These are phyloP conservation scores for Pythium rhizo-oryzae DNA, from an alignment of 352 stramenopile species.

Conservation along the genomic window DNA sequence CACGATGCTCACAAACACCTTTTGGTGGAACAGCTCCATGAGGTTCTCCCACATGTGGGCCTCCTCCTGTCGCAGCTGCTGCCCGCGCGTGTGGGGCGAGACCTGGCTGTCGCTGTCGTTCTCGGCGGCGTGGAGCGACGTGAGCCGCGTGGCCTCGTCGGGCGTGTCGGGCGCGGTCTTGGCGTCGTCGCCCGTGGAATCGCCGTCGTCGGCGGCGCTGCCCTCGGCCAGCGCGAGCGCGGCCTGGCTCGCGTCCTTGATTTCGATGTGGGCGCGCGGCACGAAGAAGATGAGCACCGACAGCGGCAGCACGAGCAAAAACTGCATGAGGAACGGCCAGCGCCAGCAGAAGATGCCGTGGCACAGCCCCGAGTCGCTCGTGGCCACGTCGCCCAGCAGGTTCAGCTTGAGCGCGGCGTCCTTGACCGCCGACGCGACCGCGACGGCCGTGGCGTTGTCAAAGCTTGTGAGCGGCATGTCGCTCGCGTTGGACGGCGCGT, in stretches of 20 bases:
- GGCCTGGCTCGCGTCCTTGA: conserved; percentile 52
- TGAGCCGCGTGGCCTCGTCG: conserved; percentile 21
- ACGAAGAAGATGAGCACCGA: conserved; percentile 84
- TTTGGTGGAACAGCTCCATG: conserved; percentile 51
- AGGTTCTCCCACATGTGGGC: conserved; percentile 52
- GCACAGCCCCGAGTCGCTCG: conserved; percentile 48
- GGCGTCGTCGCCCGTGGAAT: conserved; percentile 25
- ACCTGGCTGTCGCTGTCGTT: neutral
- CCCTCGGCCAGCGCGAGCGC: conserved; percentile 71
- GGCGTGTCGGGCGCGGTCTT: conserved; percentile 5
- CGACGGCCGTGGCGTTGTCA: conserved; percentile 28
- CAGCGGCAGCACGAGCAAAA: conserved; percentile 69
- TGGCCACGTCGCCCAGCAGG: conserved; percentile 42
- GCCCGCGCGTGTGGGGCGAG: conserved; percentile 15
- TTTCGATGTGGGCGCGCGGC: conserved; percentile 62
- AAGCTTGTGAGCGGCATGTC: conserved; percentile 22
- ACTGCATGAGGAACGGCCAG: conserved; percentile 85
- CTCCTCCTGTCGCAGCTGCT: conserved; percentile 33
- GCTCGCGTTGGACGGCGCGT: conserved; percentile 21
- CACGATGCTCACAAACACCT: conserved; percentile 79
- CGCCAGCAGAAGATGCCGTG: conserved; percentile 86
- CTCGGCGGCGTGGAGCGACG: neutral
- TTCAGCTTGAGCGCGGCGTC: conserved; percentile 25
- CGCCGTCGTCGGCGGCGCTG: conserved; percentile 24
- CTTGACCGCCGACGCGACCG: conserved; percentile 21